phyloP scores from a whole-genome alignment of 768 basidiomycete species.

The Psilocybe azurescens region DNA sequence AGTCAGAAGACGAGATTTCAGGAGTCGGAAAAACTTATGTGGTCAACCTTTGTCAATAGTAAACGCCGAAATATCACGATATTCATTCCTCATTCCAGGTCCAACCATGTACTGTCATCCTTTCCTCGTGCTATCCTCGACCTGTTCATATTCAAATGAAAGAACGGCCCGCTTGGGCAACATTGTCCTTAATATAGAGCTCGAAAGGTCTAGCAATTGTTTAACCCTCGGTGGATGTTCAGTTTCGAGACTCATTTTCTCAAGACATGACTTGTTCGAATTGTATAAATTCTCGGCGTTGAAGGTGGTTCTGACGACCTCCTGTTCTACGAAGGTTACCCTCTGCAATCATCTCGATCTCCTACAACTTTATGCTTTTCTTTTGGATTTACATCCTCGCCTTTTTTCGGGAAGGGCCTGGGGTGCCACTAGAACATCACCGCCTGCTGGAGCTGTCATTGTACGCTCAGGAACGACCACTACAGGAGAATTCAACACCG shows the following conservation, averaged over 20 bases:
- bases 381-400: background rate
- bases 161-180: background rate
- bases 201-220: background rate
- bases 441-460: constrained; percentile 45
- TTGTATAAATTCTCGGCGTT: background rate
- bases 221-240: background rate
- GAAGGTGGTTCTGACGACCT: background rate
- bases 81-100: background rate
- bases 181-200: background rate
- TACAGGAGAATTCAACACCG: constrained; percentile 43
- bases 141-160: background rate
- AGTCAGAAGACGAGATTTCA: background rate
- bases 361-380: background rate
- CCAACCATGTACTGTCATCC: background rate
- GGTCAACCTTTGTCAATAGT: background rate
- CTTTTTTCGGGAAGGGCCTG: background rate
- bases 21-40: background rate
- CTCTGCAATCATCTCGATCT: background rate
- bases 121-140: background rate
- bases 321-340: background rate
- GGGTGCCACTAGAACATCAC: constrained; percentile 31
- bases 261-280: background rate
- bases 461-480: constrained; percentile 42
- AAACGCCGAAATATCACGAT: background rate
- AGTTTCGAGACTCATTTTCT: background rate